Evolutionary conservation across 495 filamentous ascomycete genomes (phyloP), one percentile per base, ranked within the genome.

Genomic region (Penicillium atrosanguineum): DNA sequence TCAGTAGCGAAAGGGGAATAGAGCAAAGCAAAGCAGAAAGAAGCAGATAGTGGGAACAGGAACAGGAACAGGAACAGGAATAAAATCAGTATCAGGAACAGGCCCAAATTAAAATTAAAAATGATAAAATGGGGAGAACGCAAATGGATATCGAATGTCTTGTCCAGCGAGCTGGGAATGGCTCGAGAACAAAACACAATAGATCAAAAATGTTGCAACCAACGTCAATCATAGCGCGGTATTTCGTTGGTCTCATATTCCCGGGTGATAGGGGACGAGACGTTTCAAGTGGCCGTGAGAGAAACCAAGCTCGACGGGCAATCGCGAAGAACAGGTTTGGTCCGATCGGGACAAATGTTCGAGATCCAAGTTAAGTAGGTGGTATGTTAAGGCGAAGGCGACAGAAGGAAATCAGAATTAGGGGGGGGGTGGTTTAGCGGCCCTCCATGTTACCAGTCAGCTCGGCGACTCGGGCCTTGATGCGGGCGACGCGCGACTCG

Each of bases 401-500:
- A 52, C 41, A 46, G 43, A 48, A 7, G 43, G 58, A 60, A 53
- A 34, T 54, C 46, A 16, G 31, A 39, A 26, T n/a, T 26, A 16
- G 34, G 39, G 20, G 34, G 18, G 31, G 14, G 31, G 14, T 1
- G 6, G 12, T 34, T 59, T 63, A 65, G n/a, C 52, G 61, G 12
- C 60, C 61, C 50, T 94, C 87, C 79, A 89, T 86, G 70, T 87
- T 88, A 53, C 88, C 88, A 12, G 95, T 98, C 62, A 98, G 70
- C 71, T 96, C 90, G 42, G 94, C 94, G 43, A 98, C 95, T 34
- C 94, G 83, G 50, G 95, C 95, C 73, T 97, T 97, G 81, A 98
- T 98, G 50, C 95, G 88, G 34, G 94, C 94, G 53, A 97, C 94
- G 50, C 94, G 88, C 37, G 90, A 89, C 69, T 98, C 94, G 59